These are phyloP conservation scores for Ophiostoma sp. DNA, from an alignment of 2,329 filamentous ascomycete genomes.

Conservation along the genomic window DNA sequence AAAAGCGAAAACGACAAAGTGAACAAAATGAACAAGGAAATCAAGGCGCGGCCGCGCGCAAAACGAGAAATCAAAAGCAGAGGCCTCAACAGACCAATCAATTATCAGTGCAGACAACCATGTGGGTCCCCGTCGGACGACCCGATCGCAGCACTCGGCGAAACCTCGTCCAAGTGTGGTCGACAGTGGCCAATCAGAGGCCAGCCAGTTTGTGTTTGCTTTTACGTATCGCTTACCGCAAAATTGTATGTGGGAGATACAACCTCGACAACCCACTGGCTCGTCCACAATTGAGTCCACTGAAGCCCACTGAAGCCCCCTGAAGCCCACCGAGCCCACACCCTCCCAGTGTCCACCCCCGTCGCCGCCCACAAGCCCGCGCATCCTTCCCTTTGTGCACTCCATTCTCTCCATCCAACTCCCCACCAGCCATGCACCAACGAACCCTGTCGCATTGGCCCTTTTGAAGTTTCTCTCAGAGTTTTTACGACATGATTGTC, in stretches of 20 bases:
- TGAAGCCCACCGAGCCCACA: neutral
- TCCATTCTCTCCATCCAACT: neutral
- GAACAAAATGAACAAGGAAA: neutral
- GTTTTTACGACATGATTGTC: neutral
- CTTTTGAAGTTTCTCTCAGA: neutral
- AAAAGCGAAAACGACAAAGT: neutral
- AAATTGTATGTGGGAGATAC: slow-evolving; percentile 18
- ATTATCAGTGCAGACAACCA: neutral
- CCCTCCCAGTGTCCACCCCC: neutral
- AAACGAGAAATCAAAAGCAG: neutral
- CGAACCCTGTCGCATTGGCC: neutral
- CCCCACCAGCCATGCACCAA: neutral
- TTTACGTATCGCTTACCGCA: slow-evolving; percentile 16
- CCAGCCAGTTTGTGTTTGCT: neutral
- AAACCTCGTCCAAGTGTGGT: neutral
- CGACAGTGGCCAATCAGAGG: neutral
- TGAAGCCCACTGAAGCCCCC: neutral
- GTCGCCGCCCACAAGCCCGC: neutral
- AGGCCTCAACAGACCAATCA: neutral
- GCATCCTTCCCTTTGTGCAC: neutral
- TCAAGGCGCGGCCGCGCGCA: neutral
- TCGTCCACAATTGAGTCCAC: too few relatives aligned
- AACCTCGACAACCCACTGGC: neutral
- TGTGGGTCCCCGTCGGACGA: slow-evolving; percentile 7
- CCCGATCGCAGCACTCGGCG: neutral